These are phyloP conservation scores for Didymella lethalis DNA, from an alignment of 2,329 filamentous ascomycete species.

Conservation along the genomic window DNA sequence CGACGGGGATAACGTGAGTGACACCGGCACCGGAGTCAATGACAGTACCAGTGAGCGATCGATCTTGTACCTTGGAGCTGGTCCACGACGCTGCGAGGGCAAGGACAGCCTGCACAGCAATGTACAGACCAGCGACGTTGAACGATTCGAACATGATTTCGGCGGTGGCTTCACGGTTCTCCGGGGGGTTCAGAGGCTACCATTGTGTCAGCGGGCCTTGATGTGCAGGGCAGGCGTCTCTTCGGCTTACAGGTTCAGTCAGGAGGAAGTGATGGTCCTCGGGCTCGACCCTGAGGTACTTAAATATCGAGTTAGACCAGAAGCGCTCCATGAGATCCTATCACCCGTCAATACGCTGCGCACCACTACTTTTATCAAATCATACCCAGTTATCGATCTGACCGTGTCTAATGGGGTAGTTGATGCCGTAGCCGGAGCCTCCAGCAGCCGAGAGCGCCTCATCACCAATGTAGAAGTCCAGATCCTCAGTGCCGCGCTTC, in stretches of 20 bases:
- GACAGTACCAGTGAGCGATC: conserved; percentile 94
- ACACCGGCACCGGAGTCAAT: conserved; percentile 99
- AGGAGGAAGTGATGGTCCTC: conserved; percentile 99
- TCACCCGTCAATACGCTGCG: conserved; percentile 25
- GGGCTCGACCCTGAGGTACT: conserved; percentile 96
- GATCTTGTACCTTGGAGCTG: conserved; percentile 94
- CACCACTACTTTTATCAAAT: not conserved
- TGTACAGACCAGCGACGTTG: conserved; percentile 98
- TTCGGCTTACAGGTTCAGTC: conserved; percentile 85
- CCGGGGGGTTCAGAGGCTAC: conserved; percentile 93
- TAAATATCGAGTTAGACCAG: conserved; percentile 99
- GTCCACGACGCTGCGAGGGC: conserved; percentile 98
- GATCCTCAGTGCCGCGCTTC: conserved; percentile 95
- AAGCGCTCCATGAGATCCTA: conserved; percentile 99
- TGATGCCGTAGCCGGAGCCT: conserved; percentile 92
- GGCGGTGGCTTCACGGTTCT: conserved; percentile 98
- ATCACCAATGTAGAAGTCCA: conserved; percentile 99
- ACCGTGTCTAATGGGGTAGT: conserved; percentile 97
- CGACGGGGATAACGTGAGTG: conserved; percentile 97
- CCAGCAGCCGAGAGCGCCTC: conserved; percentile 85
- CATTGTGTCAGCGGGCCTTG: conserved; percentile 23
- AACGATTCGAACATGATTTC: conserved; percentile 99
- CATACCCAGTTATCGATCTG: conserved; percentile 98
- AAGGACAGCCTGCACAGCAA: conserved; percentile 96
- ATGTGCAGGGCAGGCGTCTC: not conserved